Conservation (phyloP, 192 early-diverging fungal species). For the Coemansia aciculifera region DNA sequence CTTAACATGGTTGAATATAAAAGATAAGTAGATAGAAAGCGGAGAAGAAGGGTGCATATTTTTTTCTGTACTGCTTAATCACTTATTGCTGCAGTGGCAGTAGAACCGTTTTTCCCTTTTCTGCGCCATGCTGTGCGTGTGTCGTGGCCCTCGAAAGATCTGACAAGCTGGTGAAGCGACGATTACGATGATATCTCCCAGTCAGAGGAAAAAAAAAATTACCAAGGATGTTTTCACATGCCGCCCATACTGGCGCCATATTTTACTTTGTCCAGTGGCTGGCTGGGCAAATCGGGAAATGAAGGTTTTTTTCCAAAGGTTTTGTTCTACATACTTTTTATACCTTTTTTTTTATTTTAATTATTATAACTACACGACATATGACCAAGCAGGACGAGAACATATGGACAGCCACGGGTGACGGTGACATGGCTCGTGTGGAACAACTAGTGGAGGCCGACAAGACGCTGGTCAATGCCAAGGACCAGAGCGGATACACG, state of each 20-base stretch:
- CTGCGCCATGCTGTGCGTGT: not conserved
- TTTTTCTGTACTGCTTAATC: not conserved
- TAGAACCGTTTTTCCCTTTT: not conserved
- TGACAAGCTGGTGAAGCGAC: too few relatives aligned
- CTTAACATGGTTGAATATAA: not conserved
- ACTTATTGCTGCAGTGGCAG: not conserved
- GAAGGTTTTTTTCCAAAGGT: not conserved
- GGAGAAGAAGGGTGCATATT: not conserved
- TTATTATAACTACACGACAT: not conserved
- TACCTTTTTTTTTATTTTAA: not conserved
- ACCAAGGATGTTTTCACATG: not conserved
- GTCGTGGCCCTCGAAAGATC: not conserved
- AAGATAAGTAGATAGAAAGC: not conserved
- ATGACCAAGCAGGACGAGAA: slow-evolving; percentile 50
- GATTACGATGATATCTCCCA: too few relatives aligned
- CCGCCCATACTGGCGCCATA: not conserved
- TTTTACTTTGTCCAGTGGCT: not conserved
- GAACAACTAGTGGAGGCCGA: slow-evolving; percentile 60
- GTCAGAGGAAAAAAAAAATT: not conserved
- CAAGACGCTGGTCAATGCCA: slow-evolving; percentile 57
- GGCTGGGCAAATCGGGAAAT: not conserved
- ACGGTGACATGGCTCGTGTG: slow-evolving; percentile 64
- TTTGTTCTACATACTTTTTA: not conserved
- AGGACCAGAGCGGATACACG: slow-evolving; percentile 81
- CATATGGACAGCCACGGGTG: slow-evolving; percentile 70